Conservation (phyloP, 768 basidiomycete genomes). For the Collybia sp. region DNA sequence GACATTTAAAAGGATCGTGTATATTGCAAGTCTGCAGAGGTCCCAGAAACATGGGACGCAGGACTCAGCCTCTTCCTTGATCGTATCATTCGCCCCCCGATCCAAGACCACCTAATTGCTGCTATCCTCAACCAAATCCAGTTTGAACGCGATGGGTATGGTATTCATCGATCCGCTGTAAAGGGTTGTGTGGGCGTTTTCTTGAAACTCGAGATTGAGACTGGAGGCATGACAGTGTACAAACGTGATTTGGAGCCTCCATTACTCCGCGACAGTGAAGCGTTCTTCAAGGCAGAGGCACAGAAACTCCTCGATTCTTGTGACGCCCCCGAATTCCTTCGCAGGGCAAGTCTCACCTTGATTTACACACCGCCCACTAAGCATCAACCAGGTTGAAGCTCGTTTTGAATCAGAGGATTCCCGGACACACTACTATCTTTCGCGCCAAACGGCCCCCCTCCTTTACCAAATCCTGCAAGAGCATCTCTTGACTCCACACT, state of each 20-base stretch:
- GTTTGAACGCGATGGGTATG: conserved; percentile 87
- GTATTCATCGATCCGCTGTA: conserved; percentile 87
- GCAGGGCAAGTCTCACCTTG: conserved; percentile 47
- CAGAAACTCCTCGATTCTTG: conserved; percentile 63
- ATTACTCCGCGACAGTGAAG: conserved; percentile 70
- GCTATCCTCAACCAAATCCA: conserved; percentile 87
- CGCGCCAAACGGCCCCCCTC: conserved; percentile 62
- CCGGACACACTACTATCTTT: conserved; percentile 82
- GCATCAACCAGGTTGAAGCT: conserved; percentile 58
- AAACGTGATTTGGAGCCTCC: conserved; percentile 79
- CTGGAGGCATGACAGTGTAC: conserved; percentile 61
- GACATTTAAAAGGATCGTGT: conserved; percentile 72
- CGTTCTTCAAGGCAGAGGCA: conserved; percentile 79
- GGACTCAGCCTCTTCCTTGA: conserved; percentile 81
- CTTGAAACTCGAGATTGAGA: conserved; percentile 54
- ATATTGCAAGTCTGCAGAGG: conserved; percentile 67
- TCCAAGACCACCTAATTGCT: conserved; percentile 75
- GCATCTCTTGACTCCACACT: conserved; percentile 72
- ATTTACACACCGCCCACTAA: conserved; percentile 7
- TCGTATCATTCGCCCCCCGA: conserved; percentile 75
- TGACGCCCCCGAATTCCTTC: conserved; percentile 80
- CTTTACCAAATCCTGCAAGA: conserved; percentile 75
- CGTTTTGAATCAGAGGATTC: conserved; percentile 82
- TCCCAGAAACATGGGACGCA: conserved; percentile 78
- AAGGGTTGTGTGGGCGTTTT: conserved; percentile 88